Percentiles rank a stretch among this genome's conserved stretches.
Evolutionary conservation across 2,329 filamentous ascomycete genomes (phyloP).

Genomic region (Colletotrichum phormii): DNA sequence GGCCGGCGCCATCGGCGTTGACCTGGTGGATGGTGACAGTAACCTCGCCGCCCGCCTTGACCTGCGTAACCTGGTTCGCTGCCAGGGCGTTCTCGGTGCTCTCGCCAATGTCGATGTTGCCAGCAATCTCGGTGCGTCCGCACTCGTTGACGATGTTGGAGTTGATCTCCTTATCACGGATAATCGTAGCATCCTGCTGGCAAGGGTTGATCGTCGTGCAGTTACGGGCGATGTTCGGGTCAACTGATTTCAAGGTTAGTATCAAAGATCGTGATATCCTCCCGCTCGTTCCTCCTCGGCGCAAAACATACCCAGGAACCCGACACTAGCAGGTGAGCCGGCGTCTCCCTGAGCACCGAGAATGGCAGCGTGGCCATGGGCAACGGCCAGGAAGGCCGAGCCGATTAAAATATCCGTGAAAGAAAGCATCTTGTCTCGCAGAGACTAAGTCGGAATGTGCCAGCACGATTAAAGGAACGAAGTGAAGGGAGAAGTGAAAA

Average conservation of each 20-base stretch:
- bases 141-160: slow-evolving; percentile 68
- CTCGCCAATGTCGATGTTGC: slow-evolving; percentile 71
- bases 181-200: slow-evolving; percentile 74
- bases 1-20: slow-evolving; percentile 65
- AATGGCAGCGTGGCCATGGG: slow-evolving; percentile 59
- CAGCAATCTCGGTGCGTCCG: slow-evolving; percentile 69
- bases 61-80: slow-evolving; percentile 59
- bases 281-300: background rate
- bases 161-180: slow-evolving; percentile 66
- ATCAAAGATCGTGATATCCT: background rate
- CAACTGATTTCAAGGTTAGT: slow-evolving; percentile 51
- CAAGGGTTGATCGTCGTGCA: slow-evolving; percentile 74
- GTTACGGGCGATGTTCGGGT: slow-evolving; percentile 67
- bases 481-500: slow-evolving; percentile 42
- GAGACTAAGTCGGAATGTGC: slow-evolving; percentile 37
- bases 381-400: slow-evolving; percentile 49
- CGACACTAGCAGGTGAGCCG: slow-evolving; percentile 59
- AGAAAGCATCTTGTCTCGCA: slow-evolving; percentile 49
- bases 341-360: slow-evolving; percentile 57
- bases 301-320: slow-evolving; percentile 56
- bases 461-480: slow-evolving; percentile 41
- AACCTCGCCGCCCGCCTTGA: slow-evolving; percentile 57
- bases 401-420: slow-evolving; percentile 47
- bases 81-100: slow-evolving; percentile 64
- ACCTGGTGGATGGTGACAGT: slow-evolving; percentile 65